Conservation (phyloP, 2,329 filamentous ascomycete genomes). For the Botrytis squamosa region DNA sequence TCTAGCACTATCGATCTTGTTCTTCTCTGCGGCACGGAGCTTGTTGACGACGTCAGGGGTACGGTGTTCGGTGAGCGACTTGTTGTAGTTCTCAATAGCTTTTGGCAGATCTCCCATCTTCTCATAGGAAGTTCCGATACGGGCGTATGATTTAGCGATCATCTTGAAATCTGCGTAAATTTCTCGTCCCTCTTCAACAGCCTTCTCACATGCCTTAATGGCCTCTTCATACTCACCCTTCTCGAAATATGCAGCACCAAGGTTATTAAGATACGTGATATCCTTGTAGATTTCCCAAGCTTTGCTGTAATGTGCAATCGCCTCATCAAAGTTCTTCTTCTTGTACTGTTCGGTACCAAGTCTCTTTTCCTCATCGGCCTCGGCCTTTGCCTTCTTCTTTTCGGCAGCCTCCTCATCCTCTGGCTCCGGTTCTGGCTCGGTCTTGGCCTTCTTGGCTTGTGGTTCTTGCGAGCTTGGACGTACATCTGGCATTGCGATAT, state of each 20-base stretch:
- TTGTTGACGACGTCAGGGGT: constrained; percentile 92
- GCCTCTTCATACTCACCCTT: constrained; percentile 90
- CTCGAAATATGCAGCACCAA: constrained; percentile 90
- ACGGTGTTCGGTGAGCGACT: constrained; percentile 92
- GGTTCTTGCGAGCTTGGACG: constrained; percentile 44
- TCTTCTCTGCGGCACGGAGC: constrained; percentile 85
- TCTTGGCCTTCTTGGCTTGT: constrained; percentile 51
- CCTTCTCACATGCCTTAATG: constrained; percentile 83
- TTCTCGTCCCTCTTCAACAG: constrained; percentile 83
- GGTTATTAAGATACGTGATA: constrained; percentile 96
- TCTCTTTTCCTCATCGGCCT: constrained; percentile 91
- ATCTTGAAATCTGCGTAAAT: constrained; percentile 96
- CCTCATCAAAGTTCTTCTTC: constrained; percentile 94
- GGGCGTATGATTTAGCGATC: constrained; percentile 96
- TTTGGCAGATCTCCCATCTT: constrained; percentile 76
- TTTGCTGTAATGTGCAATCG: constrained; percentile 90
- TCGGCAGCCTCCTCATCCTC: constrained; percentile 80
- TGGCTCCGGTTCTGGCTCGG: constrained; percentile 57
- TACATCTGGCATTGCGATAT: constrained; percentile 77
- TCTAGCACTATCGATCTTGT: constrained; percentile 73
- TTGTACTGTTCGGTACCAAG: constrained; percentile 95
- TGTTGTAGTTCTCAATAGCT: constrained; percentile 88
- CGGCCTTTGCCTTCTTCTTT: constrained; percentile 87
- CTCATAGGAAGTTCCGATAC: constrained; percentile 92
- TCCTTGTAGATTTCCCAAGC: constrained; percentile 96